Base-by-base conservation (phyloP, 2,329 filamentous ascomycete species). In the Aspergillus felis region DNA sequence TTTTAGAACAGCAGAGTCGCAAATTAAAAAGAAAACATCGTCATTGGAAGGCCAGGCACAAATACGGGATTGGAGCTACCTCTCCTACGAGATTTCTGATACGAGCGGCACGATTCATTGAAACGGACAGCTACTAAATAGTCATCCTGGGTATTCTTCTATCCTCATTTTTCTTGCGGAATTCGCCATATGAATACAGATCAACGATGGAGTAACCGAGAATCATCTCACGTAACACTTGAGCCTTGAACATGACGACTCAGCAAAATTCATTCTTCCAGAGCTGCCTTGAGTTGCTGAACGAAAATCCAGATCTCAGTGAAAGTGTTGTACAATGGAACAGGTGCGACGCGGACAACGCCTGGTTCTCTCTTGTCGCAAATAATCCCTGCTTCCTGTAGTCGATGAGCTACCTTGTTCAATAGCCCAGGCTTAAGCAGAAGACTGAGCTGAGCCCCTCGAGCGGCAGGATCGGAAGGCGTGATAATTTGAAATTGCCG, bases 351-450 rank as follows among this genome's bases (percentile, higher is more conserved):
- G 2, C 91, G 81, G 38, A 96, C 87, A 20, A 96, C 91, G 69
- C 91, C 87, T 1, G 92, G 91, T 73, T 89, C 89, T 56, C 91
- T 80, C 81, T 93, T 89, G 68, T 96, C 92, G 50, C 89, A 87
- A 3, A 94, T 82, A 2, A 94, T 87, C 1, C 88, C 89, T 0
- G 83, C 82, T n/a, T 84, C 80, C 64, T 90, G 85, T 48, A 96
- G 73, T 38, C 80, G 82, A 41, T 79, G 76, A 55, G 84, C 82
- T 3, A 95, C 85, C 6, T 71, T 71, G n/a, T 92, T 89, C 61
- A 95, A 75, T 54, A 93, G 69, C 0, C 88, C 90, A 2, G 84
- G 81, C 47, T 82, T 79, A n/a, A 95, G 78, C 56, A 89, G 69
- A 3, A 96, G 75, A 68, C 90, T 93, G 50, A 96, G 74, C 73